A percentile compares a stretch with the other conserved stretches of the same genome.
These are phyloP conservation scores for Kokia cookei DNA, from an alignment of 441 rosid genomes.

Conservation along the genomic window DNA sequence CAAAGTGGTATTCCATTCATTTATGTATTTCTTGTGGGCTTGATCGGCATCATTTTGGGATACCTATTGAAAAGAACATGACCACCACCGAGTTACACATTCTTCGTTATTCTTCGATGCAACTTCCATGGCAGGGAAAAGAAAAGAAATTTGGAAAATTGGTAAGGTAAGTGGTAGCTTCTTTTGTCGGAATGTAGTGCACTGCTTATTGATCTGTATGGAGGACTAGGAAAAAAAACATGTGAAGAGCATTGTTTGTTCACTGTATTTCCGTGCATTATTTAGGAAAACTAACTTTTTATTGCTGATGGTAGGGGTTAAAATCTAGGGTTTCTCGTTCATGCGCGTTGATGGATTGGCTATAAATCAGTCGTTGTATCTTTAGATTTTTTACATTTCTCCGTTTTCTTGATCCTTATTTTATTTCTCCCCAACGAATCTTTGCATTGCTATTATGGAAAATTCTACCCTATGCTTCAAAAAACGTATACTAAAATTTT, in stretches of 20 bases:
- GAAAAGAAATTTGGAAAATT: constrained; percentile 11
- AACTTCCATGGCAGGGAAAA: neutral
- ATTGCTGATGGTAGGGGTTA: neutral
- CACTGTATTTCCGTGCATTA: neutral
- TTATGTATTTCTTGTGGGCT: constrained; percentile 42
- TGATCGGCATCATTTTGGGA: constrained; percentile 63
- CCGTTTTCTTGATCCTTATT: too few relatives aligned
- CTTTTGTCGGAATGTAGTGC: neutral
- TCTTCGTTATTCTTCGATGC: neutral
- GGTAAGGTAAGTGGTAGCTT: constrained; percentile 7
- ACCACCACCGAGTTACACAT: neutral
- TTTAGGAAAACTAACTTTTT: neutral
- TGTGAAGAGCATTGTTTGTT: constrained; percentile 3
- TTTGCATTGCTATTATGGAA: too few relatives aligned
- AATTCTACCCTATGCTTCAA: too few relatives aligned
- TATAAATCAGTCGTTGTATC: neutral
- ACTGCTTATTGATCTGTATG: constrained; percentile 11
- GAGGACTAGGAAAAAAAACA: neutral
- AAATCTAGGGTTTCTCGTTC: neutral
- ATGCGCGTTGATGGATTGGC: neutral
- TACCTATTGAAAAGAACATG: constrained; percentile 49
- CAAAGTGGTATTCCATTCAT: constrained; percentile 31
- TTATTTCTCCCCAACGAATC: too few relatives aligned
- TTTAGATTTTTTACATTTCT: too few relatives aligned
- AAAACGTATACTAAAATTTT: too few relatives aligned